A percentile compares a stretch with the other conserved stretches of the same genome.
These are phyloP conservation scores for Bifiguratus adelaidae DNA, from an alignment of 192 early-diverging fungal species.

Conservation along the genomic window DNA sequence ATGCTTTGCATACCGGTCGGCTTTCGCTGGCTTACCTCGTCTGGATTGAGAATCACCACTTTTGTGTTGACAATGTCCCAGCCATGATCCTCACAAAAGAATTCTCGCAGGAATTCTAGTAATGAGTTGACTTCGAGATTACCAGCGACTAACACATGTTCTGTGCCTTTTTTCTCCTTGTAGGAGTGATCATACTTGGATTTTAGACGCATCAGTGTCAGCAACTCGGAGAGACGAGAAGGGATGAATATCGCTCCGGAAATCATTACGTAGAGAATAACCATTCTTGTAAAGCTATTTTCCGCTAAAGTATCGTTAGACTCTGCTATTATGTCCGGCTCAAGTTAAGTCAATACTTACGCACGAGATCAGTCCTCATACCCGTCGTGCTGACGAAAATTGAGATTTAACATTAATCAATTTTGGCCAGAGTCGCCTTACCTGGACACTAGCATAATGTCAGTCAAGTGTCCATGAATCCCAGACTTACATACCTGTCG, in stretches of 20 bases:
- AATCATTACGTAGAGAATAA: slow-evolving; percentile 60
- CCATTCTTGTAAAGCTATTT: slow-evolving; percentile 34
- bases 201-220: slow-evolving; percentile 42
- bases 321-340: neutral
- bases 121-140: slow-evolving; percentile 40
- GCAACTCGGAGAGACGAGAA: slow-evolving; percentile 48
- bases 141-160: slow-evolving; percentile 59
- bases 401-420: neutral
- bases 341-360: slow-evolving; percentile 4
- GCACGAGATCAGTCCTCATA: slow-evolving; percentile 56
- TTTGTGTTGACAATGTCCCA: slow-evolving; percentile 48
- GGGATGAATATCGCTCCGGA: slow-evolving; percentile 63
- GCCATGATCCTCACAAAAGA: slow-evolving; percentile 73
- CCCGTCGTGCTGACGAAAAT: slow-evolving; percentile 42
- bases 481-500: slow-evolving; percentile 22
- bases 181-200: slow-evolving; percentile 48
- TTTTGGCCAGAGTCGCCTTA: slow-evolving; percentile 5
- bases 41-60: slow-evolving; percentile 56
- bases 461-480: neutral
- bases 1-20: neutral
- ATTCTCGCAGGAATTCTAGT: slow-evolving; percentile 64
- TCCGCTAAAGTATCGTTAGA: slow-evolving; percentile 12
- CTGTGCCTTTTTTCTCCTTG: slow-evolving; percentile 29
- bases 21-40: slow-evolving; percentile 12
- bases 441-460: slow-evolving; percentile 3